phyloP scores from a whole-genome alignment of 1,284 basidiomycete genomes.

The Serendipita sp. region DNA sequence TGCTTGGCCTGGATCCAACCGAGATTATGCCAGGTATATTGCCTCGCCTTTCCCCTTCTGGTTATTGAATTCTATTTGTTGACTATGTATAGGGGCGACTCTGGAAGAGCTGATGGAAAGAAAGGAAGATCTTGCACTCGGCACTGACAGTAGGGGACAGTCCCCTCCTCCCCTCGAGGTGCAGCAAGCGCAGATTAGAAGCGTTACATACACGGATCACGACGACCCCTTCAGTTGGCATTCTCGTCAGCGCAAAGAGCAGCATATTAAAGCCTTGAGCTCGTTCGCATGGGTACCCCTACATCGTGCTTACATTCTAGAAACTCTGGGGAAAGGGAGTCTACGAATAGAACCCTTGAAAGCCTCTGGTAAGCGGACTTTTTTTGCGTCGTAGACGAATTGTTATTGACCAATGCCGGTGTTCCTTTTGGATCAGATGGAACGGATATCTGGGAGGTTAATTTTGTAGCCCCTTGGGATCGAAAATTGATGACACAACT shows the following conservation, averaged over 20 bases:
- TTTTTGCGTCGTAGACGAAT: slow-evolving; percentile 8
- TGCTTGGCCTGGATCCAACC: slow-evolving; percentile 75
- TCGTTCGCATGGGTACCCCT: slow-evolving; percentile 69
- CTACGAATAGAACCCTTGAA: slow-evolving; percentile 48
- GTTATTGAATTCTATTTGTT: not conserved
- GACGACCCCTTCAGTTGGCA: slow-evolving; percentile 53
- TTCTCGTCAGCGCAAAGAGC: slow-evolving; percentile 12
- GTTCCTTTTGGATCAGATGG: slow-evolving; percentile 16
- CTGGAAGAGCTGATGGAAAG: slow-evolving; percentile 32
- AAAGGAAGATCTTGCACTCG: slow-evolving; percentile 21
- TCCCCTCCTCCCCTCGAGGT: slow-evolving; percentile 22
- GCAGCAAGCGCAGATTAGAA: slow-evolving; percentile 34
- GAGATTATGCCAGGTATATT: slow-evolving; percentile 46
- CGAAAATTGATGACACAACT: slow-evolving; percentile 26
- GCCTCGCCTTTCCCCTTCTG: not conserved
- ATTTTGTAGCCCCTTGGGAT: slow-evolving; percentile 39
- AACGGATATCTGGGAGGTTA: slow-evolving; percentile 29
- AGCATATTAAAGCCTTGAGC: slow-evolving; percentile 36
- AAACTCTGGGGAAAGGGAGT: slow-evolving; percentile 62
- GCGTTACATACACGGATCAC: slow-evolving; percentile 68
- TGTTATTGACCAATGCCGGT: not conserved
- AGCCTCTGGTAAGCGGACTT: slow-evolving; percentile 20
- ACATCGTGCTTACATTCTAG: slow-evolving; percentile 57
- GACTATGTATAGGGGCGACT: slow-evolving; percentile 32
- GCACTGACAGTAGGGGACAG: slow-evolving; percentile 7